These are phyloP conservation scores for Calonectria multiphialidica DNA, from an alignment of 2,329 filamentous ascomycete genomes.

Conservation along the genomic window DNA sequence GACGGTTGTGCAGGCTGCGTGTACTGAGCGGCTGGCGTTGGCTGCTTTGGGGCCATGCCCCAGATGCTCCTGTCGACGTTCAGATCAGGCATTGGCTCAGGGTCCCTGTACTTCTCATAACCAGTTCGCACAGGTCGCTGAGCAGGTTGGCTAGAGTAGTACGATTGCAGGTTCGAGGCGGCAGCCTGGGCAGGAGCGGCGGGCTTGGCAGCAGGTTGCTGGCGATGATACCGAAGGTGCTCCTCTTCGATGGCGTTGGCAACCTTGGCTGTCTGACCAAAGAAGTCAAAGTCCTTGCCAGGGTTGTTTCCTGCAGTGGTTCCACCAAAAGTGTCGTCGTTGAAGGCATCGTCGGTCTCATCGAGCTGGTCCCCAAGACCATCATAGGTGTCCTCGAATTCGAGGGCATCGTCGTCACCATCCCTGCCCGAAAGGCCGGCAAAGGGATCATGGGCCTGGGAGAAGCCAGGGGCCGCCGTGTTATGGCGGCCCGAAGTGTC, in stretches of 20 bases:
- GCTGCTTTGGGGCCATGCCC: slow-evolving; percentile 76
- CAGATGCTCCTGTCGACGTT: slow-evolving; percentile 95
- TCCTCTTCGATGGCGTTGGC: slow-evolving; percentile 90
- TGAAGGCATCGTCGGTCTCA: slow-evolving; percentile 93
- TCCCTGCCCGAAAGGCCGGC: slow-evolving; percentile 78
- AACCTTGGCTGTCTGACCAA: slow-evolving; percentile 90
- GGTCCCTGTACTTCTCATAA: slow-evolving; percentile 91
- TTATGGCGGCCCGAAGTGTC: slow-evolving; percentile 77
- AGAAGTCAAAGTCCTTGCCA: slow-evolving; percentile 97
- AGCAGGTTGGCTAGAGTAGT: slow-evolving; percentile 37
- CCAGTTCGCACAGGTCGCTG: slow-evolving; percentile 74
- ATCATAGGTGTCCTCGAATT: slow-evolving; percentile 98
- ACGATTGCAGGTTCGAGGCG: slow-evolving; percentile 50
- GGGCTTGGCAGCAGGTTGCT: slow-evolving; percentile 69
- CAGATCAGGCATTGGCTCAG: slow-evolving; percentile 87
- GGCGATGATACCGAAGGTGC: slow-evolving; percentile 84
- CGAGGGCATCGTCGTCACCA: slow-evolving; percentile 68
- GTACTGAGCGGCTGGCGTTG: slow-evolving; percentile 51
- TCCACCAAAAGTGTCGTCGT: slow-evolving; percentile 90
- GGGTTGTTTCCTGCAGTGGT: slow-evolving; percentile 62
- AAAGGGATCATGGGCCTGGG: slow-evolving; percentile 87
- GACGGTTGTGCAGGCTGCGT: slow-evolving; percentile 53
- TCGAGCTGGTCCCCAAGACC: slow-evolving; percentile 91
- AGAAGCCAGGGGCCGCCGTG: slow-evolving; percentile 81
- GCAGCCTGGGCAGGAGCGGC: slow-evolving; percentile 49